A percentile compares a stretch with the other conserved stretches of the same genome.
phyloP scores from a whole-genome alignment of 2,329 filamentous ascomycete species.

The Sclerotiophoma versabilis region DNA sequence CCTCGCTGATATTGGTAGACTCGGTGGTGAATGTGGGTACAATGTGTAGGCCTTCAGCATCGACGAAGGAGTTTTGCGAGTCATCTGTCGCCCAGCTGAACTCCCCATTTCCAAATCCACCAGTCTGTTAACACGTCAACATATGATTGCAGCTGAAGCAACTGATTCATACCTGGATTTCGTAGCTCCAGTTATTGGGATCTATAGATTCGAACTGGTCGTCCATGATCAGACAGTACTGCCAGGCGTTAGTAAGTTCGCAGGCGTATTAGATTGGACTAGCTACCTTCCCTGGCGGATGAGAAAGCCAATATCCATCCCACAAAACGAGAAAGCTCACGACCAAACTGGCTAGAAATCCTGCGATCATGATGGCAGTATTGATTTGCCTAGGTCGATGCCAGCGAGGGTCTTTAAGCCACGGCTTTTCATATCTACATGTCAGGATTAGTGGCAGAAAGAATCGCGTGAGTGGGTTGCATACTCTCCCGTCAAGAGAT shows the following conservation, averaged over 20 bases:
- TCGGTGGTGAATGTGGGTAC: conserved; percentile 74
- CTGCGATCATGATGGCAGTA: background rate
- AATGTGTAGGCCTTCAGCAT: conserved; percentile 74
- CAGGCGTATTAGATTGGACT: too few species aligned
- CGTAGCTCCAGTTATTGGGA: background rate
- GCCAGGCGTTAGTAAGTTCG: background rate
- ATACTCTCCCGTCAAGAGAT: background rate
- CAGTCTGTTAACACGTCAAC: conserved; percentile 49
- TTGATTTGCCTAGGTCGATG: background rate
- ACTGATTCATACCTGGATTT: background rate
- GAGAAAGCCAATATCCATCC: background rate
- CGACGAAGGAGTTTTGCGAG: conserved; percentile 76
- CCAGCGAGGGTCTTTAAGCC: background rate
- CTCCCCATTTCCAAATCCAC: conserved; percentile 72
- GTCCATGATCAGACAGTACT: conserved; percentile 6
- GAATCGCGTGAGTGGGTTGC: background rate
- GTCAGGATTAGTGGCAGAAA: background rate
- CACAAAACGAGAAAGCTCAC: background rate
- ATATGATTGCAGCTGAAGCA: background rate
- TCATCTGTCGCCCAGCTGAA: conserved; percentile 76
- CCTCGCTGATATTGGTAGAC: conserved; percentile 69
- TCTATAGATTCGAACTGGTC: background rate
- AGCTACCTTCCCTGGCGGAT: background rate
- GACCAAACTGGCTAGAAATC: background rate
- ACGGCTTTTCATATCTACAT: background rate